phyloP scores from a whole-genome alignment of 345 rosid species.

The Salix suchowensis region DNA sequence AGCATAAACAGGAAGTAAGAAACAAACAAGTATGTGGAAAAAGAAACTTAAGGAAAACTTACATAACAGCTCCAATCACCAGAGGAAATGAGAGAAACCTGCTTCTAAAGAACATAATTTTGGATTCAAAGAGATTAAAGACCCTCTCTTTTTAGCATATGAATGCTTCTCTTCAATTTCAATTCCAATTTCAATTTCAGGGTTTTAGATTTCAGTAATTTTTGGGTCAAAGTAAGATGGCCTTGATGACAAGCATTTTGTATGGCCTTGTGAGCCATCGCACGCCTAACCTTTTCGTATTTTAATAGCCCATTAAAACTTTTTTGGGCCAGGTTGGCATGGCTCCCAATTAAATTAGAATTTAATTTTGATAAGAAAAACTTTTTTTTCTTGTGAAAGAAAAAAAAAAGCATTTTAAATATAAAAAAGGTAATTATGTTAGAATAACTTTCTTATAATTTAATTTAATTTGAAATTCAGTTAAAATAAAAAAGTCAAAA shows the following conservation, averaged over 20 bases:
- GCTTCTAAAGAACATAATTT: slow-evolving; percentile 17
- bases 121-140: background rate
- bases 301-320: no score
- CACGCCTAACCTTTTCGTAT: no score
- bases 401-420: no score
- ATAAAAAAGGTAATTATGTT: no score
- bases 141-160: background rate
- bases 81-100: slow-evolving; percentile 26
- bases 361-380: no score
- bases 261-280: background rate
- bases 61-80: slow-evolving; percentile 30
- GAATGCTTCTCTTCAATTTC: background rate
- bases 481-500: no score
- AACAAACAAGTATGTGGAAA: background rate
- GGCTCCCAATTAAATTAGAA: no score
- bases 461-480: no score
- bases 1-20: background rate
- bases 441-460: no score
- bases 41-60: background rate
- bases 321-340: no score
- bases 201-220: background rate
- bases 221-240: background rate
- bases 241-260: background rate
- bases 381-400: no score
- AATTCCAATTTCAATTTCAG: background rate